These are phyloP conservation scores for Penicillium sp. DNA, from an alignment of 2,329 filamentous ascomycete genomes.

Conservation along the genomic window DNA sequence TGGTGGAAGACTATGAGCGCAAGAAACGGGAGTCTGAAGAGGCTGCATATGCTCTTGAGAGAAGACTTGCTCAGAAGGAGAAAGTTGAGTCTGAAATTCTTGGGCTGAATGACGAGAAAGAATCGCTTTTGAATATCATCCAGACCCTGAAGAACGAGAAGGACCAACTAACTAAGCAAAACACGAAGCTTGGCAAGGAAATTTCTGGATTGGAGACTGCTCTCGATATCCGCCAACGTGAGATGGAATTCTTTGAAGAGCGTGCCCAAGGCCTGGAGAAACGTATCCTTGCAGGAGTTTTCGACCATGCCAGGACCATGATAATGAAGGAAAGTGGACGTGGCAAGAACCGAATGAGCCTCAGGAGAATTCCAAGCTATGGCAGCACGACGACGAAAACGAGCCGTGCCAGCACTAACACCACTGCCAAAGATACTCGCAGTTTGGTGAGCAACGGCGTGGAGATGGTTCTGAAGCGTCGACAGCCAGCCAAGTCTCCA, in stretches of 20 bases:
- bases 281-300: slow-evolving; percentile 88
- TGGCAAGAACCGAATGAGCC: slow-evolving; percentile 47
- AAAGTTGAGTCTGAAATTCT: slow-evolving; percentile 53
- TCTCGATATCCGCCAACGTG: slow-evolving; percentile 80
- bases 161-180: slow-evolving; percentile 72
- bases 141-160: slow-evolving; percentile 43
- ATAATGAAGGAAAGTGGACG: slow-evolving; percentile 67
- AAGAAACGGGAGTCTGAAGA: slow-evolving; percentile 77
- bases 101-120: slow-evolving; percentile 55
- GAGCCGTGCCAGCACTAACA: slow-evolving; percentile 31
- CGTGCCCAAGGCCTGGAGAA: slow-evolving; percentile 87
- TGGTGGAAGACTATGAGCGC: slow-evolving; percentile 72
- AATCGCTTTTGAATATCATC: slow-evolving; percentile 58
- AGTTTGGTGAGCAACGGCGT: slow-evolving; percentile 40
- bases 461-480: slow-evolving; percentile 50
- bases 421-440: slow-evolving; percentile 32
- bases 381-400: slow-evolving; percentile 36
- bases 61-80: slow-evolving; percentile 64
- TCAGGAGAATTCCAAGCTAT: slow-evolving; percentile 50
- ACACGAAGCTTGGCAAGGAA: slow-evolving; percentile 75
- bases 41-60: slow-evolving; percentile 74
- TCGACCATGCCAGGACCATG: slow-evolving; percentile 82
- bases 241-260: slow-evolving; percentile 83
- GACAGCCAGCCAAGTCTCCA: slow-evolving; percentile 41
- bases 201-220: slow-evolving; percentile 90